Evolutionary conservation across 1,139 yeast species (phyloP).

Genomic region (Nakaseomyces glabratus): DNA sequence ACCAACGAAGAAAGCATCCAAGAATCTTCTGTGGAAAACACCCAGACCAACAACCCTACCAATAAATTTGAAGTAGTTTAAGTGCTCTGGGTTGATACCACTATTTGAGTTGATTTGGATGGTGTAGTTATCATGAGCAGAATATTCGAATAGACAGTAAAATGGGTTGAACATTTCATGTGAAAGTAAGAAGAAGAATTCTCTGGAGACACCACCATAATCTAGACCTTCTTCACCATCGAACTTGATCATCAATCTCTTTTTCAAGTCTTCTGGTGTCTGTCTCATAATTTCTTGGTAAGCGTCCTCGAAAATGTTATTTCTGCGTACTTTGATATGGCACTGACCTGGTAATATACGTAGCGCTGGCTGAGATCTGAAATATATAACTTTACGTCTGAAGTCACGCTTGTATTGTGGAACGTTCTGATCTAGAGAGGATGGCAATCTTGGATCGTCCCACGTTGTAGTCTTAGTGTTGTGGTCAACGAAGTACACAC

Average conservation of each 20-base stretch:
- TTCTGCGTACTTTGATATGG: constrained; percentile 94
- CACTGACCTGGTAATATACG: constrained; percentile 98
- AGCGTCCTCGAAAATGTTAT: constrained; percentile 92
- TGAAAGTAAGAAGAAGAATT: constrained; percentile 87
- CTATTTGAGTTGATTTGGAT: constrained; percentile 96
- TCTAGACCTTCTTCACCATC: constrained; percentile 99
- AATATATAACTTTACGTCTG: constrained; percentile 91
- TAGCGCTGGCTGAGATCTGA: constrained; percentile 96
- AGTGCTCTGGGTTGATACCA: constrained; percentile 96
- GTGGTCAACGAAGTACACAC: constrained; percentile 97
- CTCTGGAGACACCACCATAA: constrained; percentile 98
- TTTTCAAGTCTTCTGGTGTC: constrained; percentile 94
- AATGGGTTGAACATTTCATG: constrained; percentile 99
- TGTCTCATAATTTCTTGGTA: constrained; percentile 98
- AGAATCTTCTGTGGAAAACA: constrained; percentile 93
- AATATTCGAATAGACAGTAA: constrained; percentile 91
- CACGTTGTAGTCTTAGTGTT: constrained; percentile 98
- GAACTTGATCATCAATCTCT: constrained; percentile 93
- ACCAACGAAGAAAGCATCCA: constrained; percentile 97
- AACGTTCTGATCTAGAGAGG: constrained; percentile 93
- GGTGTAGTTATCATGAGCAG: constrained; percentile 96
- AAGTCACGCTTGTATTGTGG: constrained; percentile 99
- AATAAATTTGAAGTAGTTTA: constrained; percentile 93
- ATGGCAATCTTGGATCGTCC: constrained; percentile 99
- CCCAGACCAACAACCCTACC: constrained; percentile 98